phyloP scores from a whole-genome alignment of 2,329 filamentous ascomycete species.

The Calonectria leucothoes region DNA sequence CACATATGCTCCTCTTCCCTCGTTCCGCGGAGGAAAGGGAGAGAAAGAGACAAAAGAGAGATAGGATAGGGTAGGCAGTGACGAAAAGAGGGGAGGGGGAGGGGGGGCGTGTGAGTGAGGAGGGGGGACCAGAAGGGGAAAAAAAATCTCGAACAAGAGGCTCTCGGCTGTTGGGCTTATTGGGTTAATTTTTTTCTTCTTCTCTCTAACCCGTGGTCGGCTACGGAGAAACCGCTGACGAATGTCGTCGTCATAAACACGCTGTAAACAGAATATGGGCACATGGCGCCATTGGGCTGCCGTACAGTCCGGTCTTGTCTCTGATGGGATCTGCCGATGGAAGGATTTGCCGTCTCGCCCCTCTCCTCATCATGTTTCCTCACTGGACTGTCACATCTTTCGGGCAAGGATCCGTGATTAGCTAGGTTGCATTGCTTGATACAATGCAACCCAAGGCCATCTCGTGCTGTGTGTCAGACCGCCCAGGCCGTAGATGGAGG shows the following conservation, averaged over 20 bases:
- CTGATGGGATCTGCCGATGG: not conserved
- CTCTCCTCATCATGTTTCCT: slow-evolving; percentile 7
- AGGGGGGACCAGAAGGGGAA: too few species aligned
- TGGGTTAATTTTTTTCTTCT: not conserved
- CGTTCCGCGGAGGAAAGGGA: not conserved
- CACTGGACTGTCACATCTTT: not conserved
- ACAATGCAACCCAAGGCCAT: not conserved
- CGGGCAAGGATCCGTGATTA: slow-evolving; percentile 1
- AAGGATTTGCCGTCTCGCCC: not conserved
- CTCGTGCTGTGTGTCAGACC: not conserved
- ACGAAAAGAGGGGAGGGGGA: not conserved
- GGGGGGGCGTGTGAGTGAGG: too few species aligned
- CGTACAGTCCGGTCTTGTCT: not conserved
- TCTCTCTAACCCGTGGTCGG: not conserved
- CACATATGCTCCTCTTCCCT: not conserved
- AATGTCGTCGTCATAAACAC: slow-evolving; percentile 11
- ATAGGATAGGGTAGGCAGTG: not conserved
- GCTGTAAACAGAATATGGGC: not conserved
- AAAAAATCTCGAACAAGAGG: not conserved
- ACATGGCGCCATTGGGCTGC: not conserved
- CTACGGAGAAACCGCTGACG: not conserved
- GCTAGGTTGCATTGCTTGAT: not conserved
- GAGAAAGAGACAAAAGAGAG: not conserved
- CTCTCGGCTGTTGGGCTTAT: slow-evolving; percentile 1
- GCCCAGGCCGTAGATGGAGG: slow-evolving; percentile 6